Percentiles rank a stretch among this genome's conserved stretches.
phyloP scores from a whole-genome alignment of 495 filamentous ascomycete species.

The Penicillium argentinense region DNA sequence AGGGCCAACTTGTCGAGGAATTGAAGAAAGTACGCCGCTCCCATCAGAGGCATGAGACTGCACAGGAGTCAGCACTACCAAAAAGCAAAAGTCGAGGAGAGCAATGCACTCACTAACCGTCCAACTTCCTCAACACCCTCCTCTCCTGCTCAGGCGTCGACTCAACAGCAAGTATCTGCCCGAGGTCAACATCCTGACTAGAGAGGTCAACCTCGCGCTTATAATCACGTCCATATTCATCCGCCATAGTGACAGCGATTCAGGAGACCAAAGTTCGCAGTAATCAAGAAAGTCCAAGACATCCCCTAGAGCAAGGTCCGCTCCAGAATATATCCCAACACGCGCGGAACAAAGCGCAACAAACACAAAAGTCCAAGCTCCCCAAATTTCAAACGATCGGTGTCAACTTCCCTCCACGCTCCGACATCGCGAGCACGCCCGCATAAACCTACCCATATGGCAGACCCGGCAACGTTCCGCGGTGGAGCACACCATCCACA shows the following conservation, averaged over 20 bases:
- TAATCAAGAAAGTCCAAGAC: neutral
- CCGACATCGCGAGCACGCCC: neutral
- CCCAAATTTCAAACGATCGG: neutral
- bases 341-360: neutral
- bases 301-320: neutral
- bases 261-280: no score
- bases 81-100: neutral
- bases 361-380: neutral
- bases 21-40: slow-evolving; percentile 39
- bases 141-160: slow-evolving; percentile 28
- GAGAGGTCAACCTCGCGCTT: slow-evolving; percentile 6
- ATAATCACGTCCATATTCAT: slow-evolving; percentile 10
- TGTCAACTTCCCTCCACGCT: neutral
- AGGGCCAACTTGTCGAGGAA: slow-evolving; percentile 57
- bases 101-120: slow-evolving; percentile 24
- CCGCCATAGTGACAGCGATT: slow-evolving; percentile 5
- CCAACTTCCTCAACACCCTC: slow-evolving; percentile 30
- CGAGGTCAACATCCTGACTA: slow-evolving; percentile 28
- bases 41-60: slow-evolving; percentile 47
- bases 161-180: slow-evolving; percentile 27
- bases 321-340: neutral
- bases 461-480: slow-evolving; percentile 11
- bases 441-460: slow-evolving; percentile 18
- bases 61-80: neutral
- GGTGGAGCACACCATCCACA: slow-evolving; percentile 6